A percentile compares a stretch with the other conserved stretches of the same genome.
phyloP scores from a whole-genome alignment of 2,329 filamentous ascomycete species.

The Elsinoe fawcettii region DNA sequence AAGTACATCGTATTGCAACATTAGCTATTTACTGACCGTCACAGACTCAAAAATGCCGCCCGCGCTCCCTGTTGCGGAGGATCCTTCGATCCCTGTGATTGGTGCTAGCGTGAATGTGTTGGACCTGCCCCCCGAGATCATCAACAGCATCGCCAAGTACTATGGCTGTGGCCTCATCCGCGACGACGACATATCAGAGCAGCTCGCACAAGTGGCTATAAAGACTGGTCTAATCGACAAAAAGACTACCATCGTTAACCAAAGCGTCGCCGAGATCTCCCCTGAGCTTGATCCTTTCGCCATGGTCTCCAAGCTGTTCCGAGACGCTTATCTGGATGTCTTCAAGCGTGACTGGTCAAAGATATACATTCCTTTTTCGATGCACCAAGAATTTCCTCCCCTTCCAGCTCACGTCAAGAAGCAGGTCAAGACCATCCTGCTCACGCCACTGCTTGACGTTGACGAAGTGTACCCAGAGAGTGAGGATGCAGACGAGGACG shows the following conservation, averaged over 20 bases:
- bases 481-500: neutral
- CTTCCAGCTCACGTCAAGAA: neutral
- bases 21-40: too few species aligned
- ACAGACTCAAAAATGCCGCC: neutral
- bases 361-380: neutral
- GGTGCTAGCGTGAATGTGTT: neutral
- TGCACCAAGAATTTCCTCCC: too few species aligned
- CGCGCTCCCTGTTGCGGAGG: neutral
- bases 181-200: neutral
- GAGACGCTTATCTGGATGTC: neutral
- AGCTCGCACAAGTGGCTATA: neutral
- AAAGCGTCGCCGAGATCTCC: neutral
- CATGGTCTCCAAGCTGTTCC: neutral
- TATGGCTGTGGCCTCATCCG: neutral
- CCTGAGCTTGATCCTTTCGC: neutral
- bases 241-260: neutral
- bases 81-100: neutral
- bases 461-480: neutral
- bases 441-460: neutral
- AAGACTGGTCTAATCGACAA: slow-evolving; percentile 1
- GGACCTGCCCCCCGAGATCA: neutral
- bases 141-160: neutral
- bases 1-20: too few species aligned
- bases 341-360: neutral
- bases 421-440: neutral